Evolutionary conservation across 164 flowering plant genomes (phyloP).

Genomic region (Vitis vinifera): DNA sequence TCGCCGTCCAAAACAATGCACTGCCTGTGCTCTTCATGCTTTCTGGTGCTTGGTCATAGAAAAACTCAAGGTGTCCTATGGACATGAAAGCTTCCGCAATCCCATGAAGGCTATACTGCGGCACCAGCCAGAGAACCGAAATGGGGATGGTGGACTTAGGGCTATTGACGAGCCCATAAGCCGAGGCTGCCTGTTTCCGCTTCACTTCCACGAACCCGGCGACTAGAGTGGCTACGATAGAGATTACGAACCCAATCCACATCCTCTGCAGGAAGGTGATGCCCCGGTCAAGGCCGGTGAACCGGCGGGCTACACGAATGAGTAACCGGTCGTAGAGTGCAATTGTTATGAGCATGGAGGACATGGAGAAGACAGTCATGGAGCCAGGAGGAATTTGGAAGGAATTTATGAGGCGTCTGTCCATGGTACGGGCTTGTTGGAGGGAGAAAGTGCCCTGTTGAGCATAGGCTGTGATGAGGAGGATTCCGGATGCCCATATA

Average conservation of each 20-base stretch:
- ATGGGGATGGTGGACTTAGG: conserved; percentile 41
- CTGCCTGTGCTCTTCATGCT: conserved; percentile 75
- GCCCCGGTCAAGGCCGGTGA: conserved; percentile 80
- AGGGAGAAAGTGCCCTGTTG: conserved; percentile 78
- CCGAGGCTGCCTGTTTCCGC: conserved; percentile 50
- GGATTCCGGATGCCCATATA: conserved; percentile 82
- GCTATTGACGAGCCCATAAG: conserved; percentile 34
- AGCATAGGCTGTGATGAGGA: conserved; percentile 67
- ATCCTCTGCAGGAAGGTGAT: conserved; percentile 70
- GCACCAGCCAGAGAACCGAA: conserved; percentile 70
- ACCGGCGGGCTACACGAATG: conserved; percentile 44
- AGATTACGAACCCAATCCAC: conserved; percentile 72
- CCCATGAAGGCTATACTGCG: conserved; percentile 74
- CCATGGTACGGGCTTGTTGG: conserved; percentile 74
- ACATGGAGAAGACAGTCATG: conserved; percentile 68
- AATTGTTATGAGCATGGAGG: conserved; percentile 62
- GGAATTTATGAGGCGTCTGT: conserved; percentile 54
- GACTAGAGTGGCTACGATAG: conserved; percentile 56
- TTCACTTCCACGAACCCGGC: conserved; percentile 70
- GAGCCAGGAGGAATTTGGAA: conserved; percentile 82
- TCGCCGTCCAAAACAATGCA: conserved; percentile 65
- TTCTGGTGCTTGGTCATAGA: conserved; percentile 78
- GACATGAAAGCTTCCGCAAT: conserved; percentile 83
- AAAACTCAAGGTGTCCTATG: conserved; percentile 69
- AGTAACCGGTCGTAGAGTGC: conserved; percentile 66